Conservation (phyloP, 2,329 filamentous ascomycete genomes). For the Neonectria coccinea region DNA sequence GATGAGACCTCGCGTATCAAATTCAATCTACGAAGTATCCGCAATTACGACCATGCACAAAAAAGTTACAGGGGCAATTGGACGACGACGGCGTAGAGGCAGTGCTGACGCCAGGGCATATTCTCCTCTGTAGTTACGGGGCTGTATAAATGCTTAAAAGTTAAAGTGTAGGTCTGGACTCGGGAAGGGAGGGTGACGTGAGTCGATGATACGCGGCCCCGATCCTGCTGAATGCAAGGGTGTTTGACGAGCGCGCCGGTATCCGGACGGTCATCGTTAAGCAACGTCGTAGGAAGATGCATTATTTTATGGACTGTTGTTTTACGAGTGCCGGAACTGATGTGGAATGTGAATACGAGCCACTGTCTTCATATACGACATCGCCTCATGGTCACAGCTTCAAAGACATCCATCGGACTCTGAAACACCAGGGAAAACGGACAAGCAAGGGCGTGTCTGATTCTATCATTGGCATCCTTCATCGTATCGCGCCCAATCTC, state of each 20-base stretch:
- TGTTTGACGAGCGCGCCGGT: background rate
- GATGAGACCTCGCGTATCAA: too few species aligned
- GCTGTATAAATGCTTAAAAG: too few species aligned
- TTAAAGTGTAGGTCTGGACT: too few species aligned
- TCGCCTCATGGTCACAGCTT: background rate
- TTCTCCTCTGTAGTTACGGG: too few species aligned
- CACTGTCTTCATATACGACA: too few species aligned
- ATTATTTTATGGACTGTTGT: background rate
- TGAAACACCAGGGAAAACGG: background rate
- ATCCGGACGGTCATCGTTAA: background rate
- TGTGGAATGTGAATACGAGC: background rate
- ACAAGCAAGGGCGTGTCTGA: background rate
- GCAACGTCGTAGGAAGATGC: too few species aligned
- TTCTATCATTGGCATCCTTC: background rate
- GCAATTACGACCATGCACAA: too few species aligned
- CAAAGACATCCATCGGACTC: too few species aligned
- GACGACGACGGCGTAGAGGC: too few species aligned
- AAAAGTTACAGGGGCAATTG: too few species aligned
- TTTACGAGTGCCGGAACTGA: background rate
- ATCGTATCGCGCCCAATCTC: conserved; percentile 9
- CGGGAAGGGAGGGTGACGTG: background rate
- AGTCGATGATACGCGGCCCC: background rate
- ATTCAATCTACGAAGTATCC: too few species aligned
- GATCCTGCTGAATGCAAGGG: background rate
- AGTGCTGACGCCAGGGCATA: too few species aligned